These are phyloP conservation scores for Kingdonia uniflora DNA, from an alignment of 164 flowering plant species.

Conservation along the genomic window DNA sequence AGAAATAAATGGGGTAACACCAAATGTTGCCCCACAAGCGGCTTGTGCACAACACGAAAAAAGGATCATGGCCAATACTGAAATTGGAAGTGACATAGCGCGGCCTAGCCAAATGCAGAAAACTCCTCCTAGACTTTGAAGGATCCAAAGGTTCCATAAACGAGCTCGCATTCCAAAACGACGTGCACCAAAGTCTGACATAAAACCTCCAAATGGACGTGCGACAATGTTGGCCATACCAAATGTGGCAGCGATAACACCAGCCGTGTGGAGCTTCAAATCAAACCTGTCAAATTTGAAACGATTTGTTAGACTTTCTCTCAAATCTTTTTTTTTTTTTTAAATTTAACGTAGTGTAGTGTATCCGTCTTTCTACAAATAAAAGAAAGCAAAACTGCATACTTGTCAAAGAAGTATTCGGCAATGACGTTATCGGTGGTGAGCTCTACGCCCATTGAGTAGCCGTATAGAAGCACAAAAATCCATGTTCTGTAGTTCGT, in stretches of 20 bases:
- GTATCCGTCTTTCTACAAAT: too few relatives aligned
- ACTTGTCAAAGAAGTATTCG: slow-evolving; percentile 64
- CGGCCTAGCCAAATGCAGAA: slow-evolving; percentile 70
- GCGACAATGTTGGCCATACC: slow-evolving; percentile 72
- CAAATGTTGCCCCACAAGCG: slow-evolving; percentile 70
- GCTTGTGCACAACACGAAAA: slow-evolving; percentile 73
- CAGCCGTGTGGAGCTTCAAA: slow-evolving; percentile 70
- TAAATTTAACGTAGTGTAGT: too few relatives aligned
- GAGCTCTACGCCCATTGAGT: slow-evolving; percentile 68
- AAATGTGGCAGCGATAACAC: slow-evolving; percentile 56
- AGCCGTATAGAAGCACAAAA: slow-evolving; percentile 60
- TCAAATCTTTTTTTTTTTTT: neutral
- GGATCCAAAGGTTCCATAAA: slow-evolving; percentile 61
- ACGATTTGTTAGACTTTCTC: neutral
- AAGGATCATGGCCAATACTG: slow-evolving; percentile 50
- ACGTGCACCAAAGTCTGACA: slow-evolving; percentile 44
- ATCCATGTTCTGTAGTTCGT: slow-evolving; percentile 79
- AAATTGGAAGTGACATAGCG: slow-evolving; percentile 42
- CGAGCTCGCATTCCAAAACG: slow-evolving; percentile 62
- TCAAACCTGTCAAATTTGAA: slow-evolving; percentile 29
- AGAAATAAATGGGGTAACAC: slow-evolving; percentile 65
- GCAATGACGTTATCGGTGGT: slow-evolving; percentile 65
- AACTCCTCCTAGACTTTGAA: slow-evolving; percentile 61
- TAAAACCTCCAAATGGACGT: slow-evolving; percentile 60
- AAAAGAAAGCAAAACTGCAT: neutral